Evolutionary conservation across 2,329 filamentous ascomycete genomes (phyloP), one percentile per base, ranked within the genome.

Genomic region (Hymenoscyphus fructigenus): DNA sequence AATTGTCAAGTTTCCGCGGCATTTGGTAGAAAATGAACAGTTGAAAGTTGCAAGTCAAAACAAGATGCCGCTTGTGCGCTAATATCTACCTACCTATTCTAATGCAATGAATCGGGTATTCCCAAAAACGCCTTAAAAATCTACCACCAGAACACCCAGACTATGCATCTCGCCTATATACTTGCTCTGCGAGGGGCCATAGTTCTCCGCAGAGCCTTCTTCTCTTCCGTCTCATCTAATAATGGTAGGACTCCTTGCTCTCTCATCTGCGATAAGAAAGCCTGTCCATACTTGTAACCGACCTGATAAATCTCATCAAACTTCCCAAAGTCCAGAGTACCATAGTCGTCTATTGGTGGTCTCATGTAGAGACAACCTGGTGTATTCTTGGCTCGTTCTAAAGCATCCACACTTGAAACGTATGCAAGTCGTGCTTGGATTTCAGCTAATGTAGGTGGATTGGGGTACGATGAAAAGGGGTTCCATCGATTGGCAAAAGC

Each of bases 401-500:
- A 83, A 29, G 95, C 95, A 76, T 98, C 95, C 14, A 97, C 92
- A 62, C 91, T 96, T 5, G 91, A 95, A 57, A 99, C 95, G 74
- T 99, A 99, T 0, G 95, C 95, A 6, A 99, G 84, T 1, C 95
- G 86, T 5, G 92, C 94, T 79, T 99, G 96, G 67, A 99, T 99
- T 78, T 99, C 95, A 0, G 92, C 93, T 12, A 99, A 81, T 0
- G 95, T 98, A 0, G 95, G 95, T 7, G 95, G 95, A 72, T 99
- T 99, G 0, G 95, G 91, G 66, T 89, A 88, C 1, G 85, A 84
- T 0, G 92, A 96, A 76, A 99, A 93, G 0, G 95, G 94, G 72
- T 99, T 99, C 95, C 95, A 99, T 57, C 96, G 87, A 76, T 99
- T 99, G 74, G 94, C 80, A 56, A 96, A 90, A 0, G 94, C 92